Evolutionary conservation across 1,284 basidiomycete genomes (phyloP), one percentile per base, ranked within the genome.

Genomic region (Porogramme epimiltina): DNA sequence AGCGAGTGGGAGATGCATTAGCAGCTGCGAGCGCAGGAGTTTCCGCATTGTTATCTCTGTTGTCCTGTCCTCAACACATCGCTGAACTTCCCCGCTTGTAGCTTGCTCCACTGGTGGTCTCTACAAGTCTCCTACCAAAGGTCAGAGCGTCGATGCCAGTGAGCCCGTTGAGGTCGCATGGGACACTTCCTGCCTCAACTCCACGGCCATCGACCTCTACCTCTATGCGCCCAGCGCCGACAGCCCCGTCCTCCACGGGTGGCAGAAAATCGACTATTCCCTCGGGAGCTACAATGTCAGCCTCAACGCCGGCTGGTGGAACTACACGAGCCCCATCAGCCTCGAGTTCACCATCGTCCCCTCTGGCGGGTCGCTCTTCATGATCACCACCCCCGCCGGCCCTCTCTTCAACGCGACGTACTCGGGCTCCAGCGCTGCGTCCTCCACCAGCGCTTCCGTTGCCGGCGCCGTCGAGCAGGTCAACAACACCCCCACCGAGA

Each of bases 231-330:
- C 87, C 0, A 65, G 68, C 31, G 65, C 75, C 3, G 49, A 62
- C 20, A 69, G 61, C 31, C 70, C 81, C 11, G 75, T 78, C 34
- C 73, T 93, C 54, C 84, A 92, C 58, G 73, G 76, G 42, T 94
- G 83, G 83, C 63, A 78, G 40, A 73, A 73, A 43, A 81, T 93
- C 54, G 70, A 76, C 49, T 87, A 76, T 67, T 62, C 73, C 3
- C 41, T 71, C 5, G 90, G 89, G 23, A 72, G 72, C 47, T 87
- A 84, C 66, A 68, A 76, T 50, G 71, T 79, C 3, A 68, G 67
- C 11, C 70, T 95, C 42, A 69, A 81, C 52, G 85, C 91, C 0
- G 74, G 76, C 34, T 94, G 91, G 91, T 94, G 90, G 89, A 88
- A 91, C 62, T 69, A 78, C 11, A 82, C 85, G 2, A 55, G 73